Evolutionary conservation across 129 eudicot species (phyloP).

Genomic region (Erigeron canadensis): DNA sequence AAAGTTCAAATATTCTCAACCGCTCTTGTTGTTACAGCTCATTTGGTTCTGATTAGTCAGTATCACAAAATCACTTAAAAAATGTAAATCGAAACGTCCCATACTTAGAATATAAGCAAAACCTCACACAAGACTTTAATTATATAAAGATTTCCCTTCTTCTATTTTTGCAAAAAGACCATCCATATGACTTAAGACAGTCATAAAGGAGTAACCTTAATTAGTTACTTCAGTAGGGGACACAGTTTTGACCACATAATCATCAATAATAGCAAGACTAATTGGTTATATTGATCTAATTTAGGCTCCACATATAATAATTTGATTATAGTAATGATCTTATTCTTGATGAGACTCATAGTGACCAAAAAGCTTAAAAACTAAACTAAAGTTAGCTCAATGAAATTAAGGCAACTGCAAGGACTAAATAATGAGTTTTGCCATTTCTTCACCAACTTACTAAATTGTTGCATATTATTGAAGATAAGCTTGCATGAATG

Average conservation of each 20-base stretch:
- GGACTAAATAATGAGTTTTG: background rate
- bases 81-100: too few species aligned
- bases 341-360: background rate
- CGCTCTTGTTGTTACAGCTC: too few species aligned
- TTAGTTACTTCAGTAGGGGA: background rate
- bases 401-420: slow-evolving; percentile 3
- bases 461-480: slow-evolving; percentile 31
- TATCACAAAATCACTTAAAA: too few species aligned
- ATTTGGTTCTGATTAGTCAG: too few species aligned
- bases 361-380: background rate
- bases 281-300: background rate
- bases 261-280: slow-evolving; percentile 12
- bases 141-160: too few species aligned
- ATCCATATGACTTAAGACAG: background rate
- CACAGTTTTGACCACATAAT: background rate
- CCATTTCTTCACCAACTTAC: slow-evolving; percentile 13
- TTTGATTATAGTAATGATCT: background rate
- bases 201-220: background rate
- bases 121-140: too few species aligned
- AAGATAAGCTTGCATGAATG: slow-evolving; percentile 32
- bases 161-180: background rate
- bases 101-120: too few species aligned
- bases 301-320: background rate
- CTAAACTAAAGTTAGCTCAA: slow-evolving; percentile 7
- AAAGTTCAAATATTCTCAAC: too few species aligned